Evolutionary conservation across 129 eudicot species (phyloP).

Genomic region (Kitagawia praeruptora): DNA sequence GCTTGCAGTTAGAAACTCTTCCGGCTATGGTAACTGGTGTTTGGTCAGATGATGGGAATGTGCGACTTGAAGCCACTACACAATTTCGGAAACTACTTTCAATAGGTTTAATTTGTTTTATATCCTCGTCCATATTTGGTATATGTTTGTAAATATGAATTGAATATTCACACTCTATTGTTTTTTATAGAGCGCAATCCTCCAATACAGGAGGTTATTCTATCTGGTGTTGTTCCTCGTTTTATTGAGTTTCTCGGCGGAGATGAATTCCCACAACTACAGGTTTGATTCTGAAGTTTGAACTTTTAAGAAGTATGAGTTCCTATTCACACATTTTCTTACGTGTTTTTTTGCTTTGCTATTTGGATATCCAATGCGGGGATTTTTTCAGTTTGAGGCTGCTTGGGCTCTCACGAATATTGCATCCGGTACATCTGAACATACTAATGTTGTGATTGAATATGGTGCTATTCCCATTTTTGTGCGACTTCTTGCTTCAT

Average conservation of each 20-base stretch:
- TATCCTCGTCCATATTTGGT: neutral
- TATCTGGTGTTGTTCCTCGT: slow-evolving; percentile 48
- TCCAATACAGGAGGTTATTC: slow-evolving; percentile 45
- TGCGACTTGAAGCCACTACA: slow-evolving; percentile 25
- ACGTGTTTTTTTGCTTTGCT: neutral
- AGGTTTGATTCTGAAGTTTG: slow-evolving; percentile 17
- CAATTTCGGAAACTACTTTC: slow-evolving; percentile 29
- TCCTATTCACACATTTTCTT: neutral
- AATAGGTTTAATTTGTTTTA: slow-evolving; percentile 11
- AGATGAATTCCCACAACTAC: slow-evolving; percentile 39
- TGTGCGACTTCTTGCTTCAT: slow-evolving; percentile 34
- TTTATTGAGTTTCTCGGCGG: slow-evolving; percentile 35
- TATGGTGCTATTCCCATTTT: slow-evolving; percentile 47
- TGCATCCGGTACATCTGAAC: slow-evolving; percentile 50
- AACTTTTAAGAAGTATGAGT: neutral
- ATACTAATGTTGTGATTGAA: slow-evolving; percentile 46
- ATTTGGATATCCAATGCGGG: neutral
- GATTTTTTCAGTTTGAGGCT: slow-evolving; percentile 33
- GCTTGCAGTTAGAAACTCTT: slow-evolving; percentile 12
- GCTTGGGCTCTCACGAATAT: slow-evolving; percentile 53
- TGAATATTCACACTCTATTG: too few relatives aligned
- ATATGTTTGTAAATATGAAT: neutral
- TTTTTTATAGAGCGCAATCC: slow-evolving; percentile 32
- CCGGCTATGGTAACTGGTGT: slow-evolving; percentile 26
- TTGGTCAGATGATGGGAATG: slow-evolving; percentile 16